Evolutionary conservation across 257 asterid genomes (phyloP).

Genomic region (Striga asiatica): DNA sequence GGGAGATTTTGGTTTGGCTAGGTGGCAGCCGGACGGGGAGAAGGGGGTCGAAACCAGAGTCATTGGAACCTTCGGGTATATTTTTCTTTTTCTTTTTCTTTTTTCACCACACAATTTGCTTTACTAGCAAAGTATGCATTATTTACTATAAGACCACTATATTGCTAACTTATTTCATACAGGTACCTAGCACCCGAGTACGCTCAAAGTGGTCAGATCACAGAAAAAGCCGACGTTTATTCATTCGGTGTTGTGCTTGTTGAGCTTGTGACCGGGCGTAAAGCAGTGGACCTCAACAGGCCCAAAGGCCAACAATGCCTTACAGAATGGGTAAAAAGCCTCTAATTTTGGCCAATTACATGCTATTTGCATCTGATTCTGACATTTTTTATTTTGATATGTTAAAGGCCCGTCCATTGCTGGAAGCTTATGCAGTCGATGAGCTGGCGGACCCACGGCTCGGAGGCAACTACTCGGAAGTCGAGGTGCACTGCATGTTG

Average conservation of each 20-base stretch:
- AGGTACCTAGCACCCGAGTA: constrained; percentile 98
- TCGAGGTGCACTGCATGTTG: constrained; percentile 76
- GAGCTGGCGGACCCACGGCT: constrained; percentile 74
- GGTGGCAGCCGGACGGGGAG: constrained; percentile 98
- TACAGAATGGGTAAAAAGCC: constrained; percentile 69
- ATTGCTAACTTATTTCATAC: not conserved
- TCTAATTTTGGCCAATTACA: not conserved
- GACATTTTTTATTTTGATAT: not conserved
- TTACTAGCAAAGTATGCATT: no score
- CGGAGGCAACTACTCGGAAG: constrained; percentile 34
- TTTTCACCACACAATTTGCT: no score
- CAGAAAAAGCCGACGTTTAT: constrained; percentile 90
- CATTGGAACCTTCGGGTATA: constrained; percentile 86
- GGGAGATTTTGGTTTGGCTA: constrained; percentile 92
- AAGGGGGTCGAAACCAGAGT: constrained; percentile 91
- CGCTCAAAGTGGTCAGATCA: constrained; percentile 99
- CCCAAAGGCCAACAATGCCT: constrained; percentile 98
- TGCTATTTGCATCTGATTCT: not conserved
- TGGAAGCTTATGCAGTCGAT: constrained; percentile 67
- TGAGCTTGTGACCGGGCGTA: constrained; percentile 90
- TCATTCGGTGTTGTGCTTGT: constrained; percentile 93
- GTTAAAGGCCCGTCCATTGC: constrained; percentile 69
- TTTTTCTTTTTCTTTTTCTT: not conserved
- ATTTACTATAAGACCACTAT: not conserved
- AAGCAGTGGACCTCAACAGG: constrained; percentile 83